Percentiles rank a stretch among this genome's conserved stretches.
These are phyloP conservation scores for Daldinia bambusicola DNA, from an alignment of 495 filamentous ascomycete species.

Conservation along the genomic window DNA sequence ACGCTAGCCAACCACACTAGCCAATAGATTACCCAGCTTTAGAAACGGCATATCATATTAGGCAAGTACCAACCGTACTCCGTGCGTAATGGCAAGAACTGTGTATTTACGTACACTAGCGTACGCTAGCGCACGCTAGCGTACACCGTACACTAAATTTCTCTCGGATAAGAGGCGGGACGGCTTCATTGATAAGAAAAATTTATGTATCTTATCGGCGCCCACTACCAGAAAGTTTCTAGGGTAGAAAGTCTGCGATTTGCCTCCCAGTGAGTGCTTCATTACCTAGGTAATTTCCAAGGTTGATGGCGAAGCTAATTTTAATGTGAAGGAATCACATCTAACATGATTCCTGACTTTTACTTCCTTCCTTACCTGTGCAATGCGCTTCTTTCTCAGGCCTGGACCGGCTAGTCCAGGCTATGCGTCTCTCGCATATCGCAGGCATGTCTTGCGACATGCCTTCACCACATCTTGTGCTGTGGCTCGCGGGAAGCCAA, in stretches of 20 bases:
- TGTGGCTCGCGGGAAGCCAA: background rate
- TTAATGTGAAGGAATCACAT: constrained; percentile 15
- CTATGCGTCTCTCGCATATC: constrained; percentile 24
- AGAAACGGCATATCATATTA: background rate
- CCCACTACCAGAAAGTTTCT: background rate
- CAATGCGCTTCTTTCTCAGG: constrained; percentile 44
- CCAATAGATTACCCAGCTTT: constrained; percentile 16
- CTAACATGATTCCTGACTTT: constrained; percentile 38
- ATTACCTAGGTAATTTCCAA: constrained; percentile 8
- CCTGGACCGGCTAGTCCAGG: constrained; percentile 38
- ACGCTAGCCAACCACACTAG: background rate
- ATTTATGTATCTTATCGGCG: constrained; percentile 5
- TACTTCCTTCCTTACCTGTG: constrained; percentile 20
- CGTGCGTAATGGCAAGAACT: background rate
- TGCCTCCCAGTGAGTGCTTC: constrained; percentile 8
- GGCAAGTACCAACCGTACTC: background rate
- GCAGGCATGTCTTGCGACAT: constrained; percentile 30
- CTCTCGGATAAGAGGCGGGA: background rate
- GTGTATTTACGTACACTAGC: no score
- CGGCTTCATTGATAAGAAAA: constrained; percentile 28
- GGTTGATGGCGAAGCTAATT: background rate
- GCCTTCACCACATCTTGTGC: constrained; percentile 34
- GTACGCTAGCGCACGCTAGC: no score
- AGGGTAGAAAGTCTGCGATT: constrained; percentile 11
- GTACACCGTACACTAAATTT: background rate